Base-by-base conservation (phyloP, 1,284 basidiomycete genomes). In the Fomitopsis betulina region DNA sequence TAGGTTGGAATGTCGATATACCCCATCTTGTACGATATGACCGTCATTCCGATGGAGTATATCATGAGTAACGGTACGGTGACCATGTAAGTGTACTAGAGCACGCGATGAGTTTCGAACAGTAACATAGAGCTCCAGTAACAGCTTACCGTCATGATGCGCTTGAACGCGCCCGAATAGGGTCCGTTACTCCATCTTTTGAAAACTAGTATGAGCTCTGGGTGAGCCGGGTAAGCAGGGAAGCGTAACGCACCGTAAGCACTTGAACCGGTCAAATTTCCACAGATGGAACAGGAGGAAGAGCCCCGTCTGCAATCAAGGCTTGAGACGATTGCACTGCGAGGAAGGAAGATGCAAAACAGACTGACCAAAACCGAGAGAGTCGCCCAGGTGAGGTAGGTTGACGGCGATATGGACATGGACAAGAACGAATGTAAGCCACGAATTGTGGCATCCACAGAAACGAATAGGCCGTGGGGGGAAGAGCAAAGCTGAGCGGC, bases 201-300 rank as follows among this genome's bases (percentile, higher is more conserved):
- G 17, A 8, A 30, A n/a, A 25, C 2, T 13, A 19, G 39, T 6
- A 23, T 57, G 33, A 53, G 27, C 30, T 54, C 25, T 10, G 9
- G 17, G 33, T 13, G 1, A 12, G 6, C 17, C 35, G 15, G 27
- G 38, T 17, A 37, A 8, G 7, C 7, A n/a, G n/a, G n/a, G 35
- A 15, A 25, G 3, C 10, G 32, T 30, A 15, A 68, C 80, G 64
- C 63, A 88, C 88, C 67, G 82, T 50, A 91, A 68, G 68, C 87
- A 91, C 63, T 79, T 82, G 75, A 91, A 91, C 54, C 80, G 77
- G 68, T 91, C 89, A 68, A 88, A 91, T 4, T 84, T 85, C 86
- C 87, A 91, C 42, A 91, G 71, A 67, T 91, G 89, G 65, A 81
- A 87, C 2, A 89, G 25, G 5, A 90, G 75, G 68, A 91, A 90